Percentiles rank a stretch among this genome's conserved stretches.
Conservation (phyloP, 2,329 filamentous ascomycete genomes). For the Bipolaris sorokiniana region DNA sequence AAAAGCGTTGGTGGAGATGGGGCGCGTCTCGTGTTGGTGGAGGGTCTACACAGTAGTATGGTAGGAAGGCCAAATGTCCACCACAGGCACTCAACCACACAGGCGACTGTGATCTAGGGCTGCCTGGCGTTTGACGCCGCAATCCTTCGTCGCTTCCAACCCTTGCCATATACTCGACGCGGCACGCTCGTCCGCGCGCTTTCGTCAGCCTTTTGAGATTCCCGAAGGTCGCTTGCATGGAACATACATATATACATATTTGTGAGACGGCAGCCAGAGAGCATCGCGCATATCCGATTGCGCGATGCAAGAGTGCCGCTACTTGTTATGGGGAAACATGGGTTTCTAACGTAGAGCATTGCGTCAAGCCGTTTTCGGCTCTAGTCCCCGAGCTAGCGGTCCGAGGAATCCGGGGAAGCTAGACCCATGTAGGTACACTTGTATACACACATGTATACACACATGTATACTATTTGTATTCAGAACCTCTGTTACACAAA, state of each 20-base stretch:
- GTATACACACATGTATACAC: too few species aligned
- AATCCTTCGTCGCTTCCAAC: conserved; percentile 5
- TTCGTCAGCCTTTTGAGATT: not conserved
- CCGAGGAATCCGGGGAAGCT: conserved; percentile 15
- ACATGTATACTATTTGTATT: not conserved
- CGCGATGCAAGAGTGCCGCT: too few species aligned
- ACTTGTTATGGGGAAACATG: not conserved
- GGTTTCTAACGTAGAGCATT: not conserved
- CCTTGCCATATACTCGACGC: not conserved
- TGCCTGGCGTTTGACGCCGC: conserved; percentile 6
- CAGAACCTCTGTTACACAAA: not conserved
- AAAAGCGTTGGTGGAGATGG: conserved; percentile 8
- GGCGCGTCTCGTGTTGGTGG: conserved; percentile 6
- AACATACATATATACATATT: too few species aligned
- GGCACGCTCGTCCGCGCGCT: not conserved
- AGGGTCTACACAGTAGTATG: not conserved
- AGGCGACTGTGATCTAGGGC: not conserved
- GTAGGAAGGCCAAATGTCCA: not conserved
- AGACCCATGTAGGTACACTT: too few species aligned
- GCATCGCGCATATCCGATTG: not conserved
- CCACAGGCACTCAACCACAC: too few species aligned
- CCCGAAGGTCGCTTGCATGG: not conserved
- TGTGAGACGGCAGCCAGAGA: not conserved
- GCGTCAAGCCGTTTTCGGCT: not conserved
- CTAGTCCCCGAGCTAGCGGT: conserved; percentile 12